Conservation (phyloP, 768 basidiomycete genomes). For the Termitomyces sp. region DNA sequence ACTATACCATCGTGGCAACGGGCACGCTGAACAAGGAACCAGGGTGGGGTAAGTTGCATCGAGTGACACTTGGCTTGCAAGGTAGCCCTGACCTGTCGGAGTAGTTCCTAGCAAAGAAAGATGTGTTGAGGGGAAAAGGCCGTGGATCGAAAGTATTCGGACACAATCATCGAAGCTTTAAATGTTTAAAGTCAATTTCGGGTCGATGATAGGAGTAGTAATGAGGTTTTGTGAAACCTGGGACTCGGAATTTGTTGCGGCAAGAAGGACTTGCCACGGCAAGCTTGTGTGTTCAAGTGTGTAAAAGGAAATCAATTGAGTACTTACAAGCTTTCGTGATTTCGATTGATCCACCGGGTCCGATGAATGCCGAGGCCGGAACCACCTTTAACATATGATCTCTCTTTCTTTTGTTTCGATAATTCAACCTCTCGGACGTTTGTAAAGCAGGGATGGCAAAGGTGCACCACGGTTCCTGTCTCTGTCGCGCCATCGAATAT, state of each 20-base stretch:
- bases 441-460: conserved; percentile 2
- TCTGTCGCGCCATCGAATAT: conserved; percentile 11
- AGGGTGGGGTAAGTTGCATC: conserved; percentile 10
- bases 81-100: background rate
- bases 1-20: conserved; percentile 8
- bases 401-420: background rate
- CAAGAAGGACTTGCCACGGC: too few relatives aligned
- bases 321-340: background rate
- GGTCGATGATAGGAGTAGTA: background rate
- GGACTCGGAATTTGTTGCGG: too few relatives aligned
- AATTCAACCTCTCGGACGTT: background rate
- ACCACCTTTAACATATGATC: background rate
- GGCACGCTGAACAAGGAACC: conserved; percentile 11
- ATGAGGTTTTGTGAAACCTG: too few relatives aligned
- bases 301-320: too few relatives aligned
- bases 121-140: conserved; percentile 5
- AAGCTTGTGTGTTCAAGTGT: too few relatives aligned
- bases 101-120: conserved; percentile 6
- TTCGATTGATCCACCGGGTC: background rate
- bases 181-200: background rate
- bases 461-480: conserved; percentile 11
- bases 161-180: conserved; percentile 5
- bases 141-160: conserved; percentile 11
- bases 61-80: background rate
- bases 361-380: background rate